Conservation (phyloP, 2,329 filamentous ascomycete species). For the Microcyclospora tardicrescens region DNA sequence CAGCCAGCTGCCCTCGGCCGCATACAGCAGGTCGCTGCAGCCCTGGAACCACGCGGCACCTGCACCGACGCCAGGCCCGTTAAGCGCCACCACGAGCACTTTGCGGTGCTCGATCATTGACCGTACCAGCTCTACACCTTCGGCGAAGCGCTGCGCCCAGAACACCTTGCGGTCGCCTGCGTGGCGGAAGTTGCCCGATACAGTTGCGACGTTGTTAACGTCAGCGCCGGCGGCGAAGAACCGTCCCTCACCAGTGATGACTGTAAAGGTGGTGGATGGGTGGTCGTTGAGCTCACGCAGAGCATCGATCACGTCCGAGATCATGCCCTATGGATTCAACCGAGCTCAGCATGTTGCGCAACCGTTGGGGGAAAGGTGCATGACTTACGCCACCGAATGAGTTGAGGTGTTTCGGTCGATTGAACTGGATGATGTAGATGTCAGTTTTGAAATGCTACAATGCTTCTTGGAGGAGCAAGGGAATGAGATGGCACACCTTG, state of each 20-base stretch:
- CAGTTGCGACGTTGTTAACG: constrained; percentile 11
- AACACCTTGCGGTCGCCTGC: constrained; percentile 16
- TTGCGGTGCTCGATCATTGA: constrained; percentile 17
- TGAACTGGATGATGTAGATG: constrained; percentile 8
- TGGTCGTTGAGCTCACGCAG: constrained; percentile 15
- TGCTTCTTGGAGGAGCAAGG: too few relatives aligned
- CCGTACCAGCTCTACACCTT: constrained; percentile 14
- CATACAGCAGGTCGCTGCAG: constrained; percentile 15
- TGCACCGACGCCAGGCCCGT: constrained; percentile 16
- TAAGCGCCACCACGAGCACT: constrained; percentile 17
- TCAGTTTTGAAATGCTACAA: neutral
- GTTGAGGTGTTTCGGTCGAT: constrained; percentile 16
- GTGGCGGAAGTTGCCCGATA: constrained; percentile 10
- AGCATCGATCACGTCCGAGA: constrained; percentile 15
- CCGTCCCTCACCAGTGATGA: constrained; percentile 17
- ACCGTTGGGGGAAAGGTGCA: too few relatives aligned
- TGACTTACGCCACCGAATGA: constrained; percentile 11
- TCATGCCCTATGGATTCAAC: constrained; percentile 1
- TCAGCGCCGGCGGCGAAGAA: constrained; percentile 18
- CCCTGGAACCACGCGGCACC: constrained; percentile 19
- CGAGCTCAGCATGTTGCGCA: too few relatives aligned
- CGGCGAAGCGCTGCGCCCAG: constrained; percentile 12
- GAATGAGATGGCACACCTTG: constrained; percentile 7
- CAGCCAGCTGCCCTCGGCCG: constrained; percentile 15
- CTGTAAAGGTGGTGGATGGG: constrained; percentile 16